These are phyloP conservation scores for Vitis hybrid DNA, from an alignment of 177 flowering plant genomes.

Conservation along the genomic window DNA sequence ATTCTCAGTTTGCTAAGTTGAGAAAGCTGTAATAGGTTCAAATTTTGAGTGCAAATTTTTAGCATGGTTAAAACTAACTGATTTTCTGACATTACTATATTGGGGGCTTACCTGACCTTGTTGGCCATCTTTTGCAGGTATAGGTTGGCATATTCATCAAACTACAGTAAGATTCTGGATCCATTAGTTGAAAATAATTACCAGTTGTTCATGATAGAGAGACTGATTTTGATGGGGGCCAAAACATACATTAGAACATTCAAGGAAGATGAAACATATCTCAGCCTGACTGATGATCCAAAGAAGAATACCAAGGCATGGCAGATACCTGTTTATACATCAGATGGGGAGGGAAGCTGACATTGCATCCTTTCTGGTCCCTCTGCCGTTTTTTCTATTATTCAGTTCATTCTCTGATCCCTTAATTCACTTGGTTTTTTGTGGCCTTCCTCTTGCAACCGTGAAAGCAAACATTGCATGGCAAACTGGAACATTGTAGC, in stretches of 20 bases:
- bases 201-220: slow-evolving; percentile 90
- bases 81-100: not conserved
- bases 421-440: not conserved
- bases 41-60: too few relatives aligned
- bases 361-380: not conserved
- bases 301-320: slow-evolving; percentile 91
- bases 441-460: too few relatives aligned
- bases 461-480: too few relatives aligned
- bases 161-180: slow-evolving; percentile 78
- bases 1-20: too few relatives aligned
- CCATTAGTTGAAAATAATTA: slow-evolving; percentile 87
- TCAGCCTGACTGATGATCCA: slow-evolving; percentile 87
- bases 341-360: slow-evolving; percentile 52
- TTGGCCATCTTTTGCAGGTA: slow-evolving; percentile 53
- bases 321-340: slow-evolving; percentile 81
- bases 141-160: slow-evolving; percentile 82
- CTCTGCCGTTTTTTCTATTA: not conserved
- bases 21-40: too few relatives aligned
- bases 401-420: not conserved
- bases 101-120: not conserved
- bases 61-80: too few relatives aligned
- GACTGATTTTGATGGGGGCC: slow-evolving; percentile 82
- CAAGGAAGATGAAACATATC: slow-evolving; percentile 73
- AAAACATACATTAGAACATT: slow-evolving; percentile 77
- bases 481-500: too few relatives aligned